phyloP scores from a whole-genome alignment of 768 basidiomycete genomes.

The Russula sp. region DNA sequence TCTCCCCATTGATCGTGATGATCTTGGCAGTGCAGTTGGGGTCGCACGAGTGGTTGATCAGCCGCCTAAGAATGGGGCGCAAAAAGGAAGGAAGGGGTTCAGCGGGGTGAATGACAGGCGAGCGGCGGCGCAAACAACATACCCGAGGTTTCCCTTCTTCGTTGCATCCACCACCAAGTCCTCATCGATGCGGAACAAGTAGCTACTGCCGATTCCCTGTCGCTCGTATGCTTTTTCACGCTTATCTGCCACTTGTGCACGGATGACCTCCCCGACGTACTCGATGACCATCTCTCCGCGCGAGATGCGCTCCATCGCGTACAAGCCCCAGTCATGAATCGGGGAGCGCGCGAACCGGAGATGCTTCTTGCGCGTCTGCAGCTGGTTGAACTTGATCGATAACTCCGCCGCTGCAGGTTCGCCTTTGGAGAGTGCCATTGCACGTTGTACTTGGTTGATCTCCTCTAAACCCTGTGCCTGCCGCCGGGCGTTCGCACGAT shows the following conservation, averaged over 20 bases:
- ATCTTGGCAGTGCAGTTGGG: slow-evolving; percentile 90
- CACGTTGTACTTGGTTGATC: slow-evolving; percentile 84
- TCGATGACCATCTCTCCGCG: slow-evolving; percentile 98
- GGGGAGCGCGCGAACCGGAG: slow-evolving; percentile 90
- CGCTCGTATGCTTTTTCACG: slow-evolving; percentile 95
- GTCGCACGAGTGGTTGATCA: slow-evolving; percentile 98
- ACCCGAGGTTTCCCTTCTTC: slow-evolving; percentile 98
- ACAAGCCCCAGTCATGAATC: slow-evolving; percentile 98
- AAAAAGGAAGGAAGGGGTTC: background rate
- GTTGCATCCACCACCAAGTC: slow-evolving; percentile 98
- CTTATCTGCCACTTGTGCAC: slow-evolving; percentile 93
- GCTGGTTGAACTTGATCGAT: slow-evolving; percentile 96
- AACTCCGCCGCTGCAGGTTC: slow-evolving; percentile 64
- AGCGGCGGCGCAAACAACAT: slow-evolving; percentile 30
- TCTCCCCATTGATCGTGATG: slow-evolving; percentile 84
- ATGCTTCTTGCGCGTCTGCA: slow-evolving; percentile 97
- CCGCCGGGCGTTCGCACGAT: slow-evolving; percentile 86
- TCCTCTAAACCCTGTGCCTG: slow-evolving; percentile 91
- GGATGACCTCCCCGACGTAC: slow-evolving; percentile 96
- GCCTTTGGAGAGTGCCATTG: slow-evolving; percentile 66
- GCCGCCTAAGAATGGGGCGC: slow-evolving; percentile 46
- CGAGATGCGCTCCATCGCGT: slow-evolving; percentile 94
- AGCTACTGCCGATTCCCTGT: slow-evolving; percentile 96
- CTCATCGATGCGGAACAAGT: slow-evolving; percentile 96
- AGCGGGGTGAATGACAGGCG: background rate